phyloP scores from a whole-genome alignment of 345 rosid species.

The Schrenkiella parvula region DNA sequence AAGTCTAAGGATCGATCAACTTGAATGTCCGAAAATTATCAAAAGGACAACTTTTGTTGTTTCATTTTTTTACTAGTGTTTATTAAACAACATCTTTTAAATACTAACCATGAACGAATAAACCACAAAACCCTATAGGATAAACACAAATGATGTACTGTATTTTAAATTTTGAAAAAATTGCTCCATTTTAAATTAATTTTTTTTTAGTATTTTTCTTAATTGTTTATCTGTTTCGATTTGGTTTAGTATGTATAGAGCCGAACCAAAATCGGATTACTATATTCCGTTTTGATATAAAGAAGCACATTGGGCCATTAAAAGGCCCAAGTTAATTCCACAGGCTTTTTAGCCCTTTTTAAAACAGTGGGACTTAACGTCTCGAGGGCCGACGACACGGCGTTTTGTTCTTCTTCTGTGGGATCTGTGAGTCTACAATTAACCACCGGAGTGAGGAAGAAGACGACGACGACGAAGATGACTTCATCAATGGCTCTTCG shows the following conservation, averaged over 20 bases:
- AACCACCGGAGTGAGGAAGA: background rate
- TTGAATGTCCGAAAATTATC: too few species aligned
- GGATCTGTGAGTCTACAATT: conserved; percentile 14
- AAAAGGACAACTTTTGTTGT: too few species aligned
- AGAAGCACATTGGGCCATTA: background rate
- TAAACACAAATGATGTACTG: too few species aligned
- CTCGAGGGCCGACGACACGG: background rate
- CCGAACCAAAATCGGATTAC: background rate
- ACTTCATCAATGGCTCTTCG: conserved; percentile 62
- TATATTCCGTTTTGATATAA: background rate
- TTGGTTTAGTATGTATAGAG: background rate
- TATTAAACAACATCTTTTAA: too few species aligned
- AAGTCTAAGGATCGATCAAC: too few species aligned
- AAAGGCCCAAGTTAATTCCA: background rate
- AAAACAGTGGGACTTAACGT: background rate
- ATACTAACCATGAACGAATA: too few species aligned
- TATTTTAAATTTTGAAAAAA: too few species aligned
- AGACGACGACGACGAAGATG: conserved; percentile 34
- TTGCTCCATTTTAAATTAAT: too few species aligned
- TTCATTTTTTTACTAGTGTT: too few species aligned
- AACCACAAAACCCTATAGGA: too few species aligned
- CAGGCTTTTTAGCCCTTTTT: background rate
- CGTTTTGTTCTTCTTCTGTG: conserved; percentile 2
- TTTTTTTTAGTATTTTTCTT: too few species aligned
- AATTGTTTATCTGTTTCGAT: background rate